Percentiles rank a stretch among this genome's conserved stretches.
phyloP scores from a whole-genome alignment of 768 basidiomycete species.

The Albatrellus ellisii region DNA sequence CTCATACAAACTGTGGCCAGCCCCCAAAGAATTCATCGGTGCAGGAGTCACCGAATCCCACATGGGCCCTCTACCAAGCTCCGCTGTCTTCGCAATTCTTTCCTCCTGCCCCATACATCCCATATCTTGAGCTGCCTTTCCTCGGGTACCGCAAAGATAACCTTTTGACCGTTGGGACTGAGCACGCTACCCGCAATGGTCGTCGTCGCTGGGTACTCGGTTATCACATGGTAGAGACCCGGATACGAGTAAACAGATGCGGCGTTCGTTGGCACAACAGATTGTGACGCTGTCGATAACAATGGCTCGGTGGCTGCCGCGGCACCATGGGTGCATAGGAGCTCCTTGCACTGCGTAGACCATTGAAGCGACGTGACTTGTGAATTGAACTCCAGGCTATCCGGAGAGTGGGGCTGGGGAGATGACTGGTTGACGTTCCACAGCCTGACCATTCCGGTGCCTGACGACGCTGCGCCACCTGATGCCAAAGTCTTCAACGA shows the following conservation, averaged over 20 bases:
- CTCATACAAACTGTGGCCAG: neutral
- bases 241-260: constrained; percentile 48
- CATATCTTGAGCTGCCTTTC: constrained; percentile 58
- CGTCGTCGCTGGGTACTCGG: neutral
- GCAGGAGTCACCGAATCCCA: neutral
- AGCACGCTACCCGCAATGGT: constrained; percentile 31
- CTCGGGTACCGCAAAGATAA: constrained; percentile 45
- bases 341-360: constrained; percentile 72
- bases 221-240: constrained; percentile 21
- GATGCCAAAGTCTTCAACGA: constrained; percentile 36
- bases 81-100: constrained; percentile 3
- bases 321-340: constrained; percentile 66
- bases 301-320: constrained; percentile 1
- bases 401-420: constrained; percentile 28
- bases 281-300: constrained; percentile 6
- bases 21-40: neutral
- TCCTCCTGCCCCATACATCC: constrained; percentile 39
- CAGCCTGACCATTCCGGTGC: constrained; percentile 36
- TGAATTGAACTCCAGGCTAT: constrained; percentile 35
- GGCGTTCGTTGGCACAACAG: constrained; percentile 17
- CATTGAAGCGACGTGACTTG: constrained; percentile 62
- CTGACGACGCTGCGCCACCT: constrained; percentile 26
- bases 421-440: constrained; percentile 38
- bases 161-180: constrained; percentile 37
- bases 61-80: constrained; percentile 1